Evolutionary conservation across 306 rosid species (phyloP), one percentile per base, ranked within the genome.

Genomic region (Arachis hypogaea): DNA sequence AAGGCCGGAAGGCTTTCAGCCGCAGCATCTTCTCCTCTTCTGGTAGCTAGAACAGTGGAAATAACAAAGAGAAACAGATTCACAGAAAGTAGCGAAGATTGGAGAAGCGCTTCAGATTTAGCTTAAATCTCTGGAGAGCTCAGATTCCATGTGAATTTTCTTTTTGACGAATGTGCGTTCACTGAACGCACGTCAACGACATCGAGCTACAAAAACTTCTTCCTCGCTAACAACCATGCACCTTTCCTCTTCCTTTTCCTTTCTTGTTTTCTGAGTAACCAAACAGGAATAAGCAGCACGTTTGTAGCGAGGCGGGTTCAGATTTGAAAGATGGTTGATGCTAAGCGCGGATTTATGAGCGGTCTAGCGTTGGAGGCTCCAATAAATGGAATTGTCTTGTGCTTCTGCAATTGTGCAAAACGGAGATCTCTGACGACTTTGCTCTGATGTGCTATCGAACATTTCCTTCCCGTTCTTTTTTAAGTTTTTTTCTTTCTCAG

Each of bases 1-100:
- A 81, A 68, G 97, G 99, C 66, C 99, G 88, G 61, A 92, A 90
- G 10, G 96, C 93, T 83, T 89, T 85, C 65, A 94, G 72, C n/a
- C 93, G 90, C 82, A 94, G 67, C 99, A 94, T 94, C 73, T 84
- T 77, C 59, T 51, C 10, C 73, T 14, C 45, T 6, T 76, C 43
- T 12, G 7, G 51, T 61, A 56, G 70, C 60, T 22, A 59, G 66
- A 28, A 10, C 28, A 56, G 59, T 9, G 2, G 9, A 57, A 52
- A 74, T 43, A 11, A 59, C 46, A 58, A 12, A 49, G 56, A 54
- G 44, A 50, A 69, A 78, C 74, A 12, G 69, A 2, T 65, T 70
- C 59, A 50, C 4, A 55, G 14, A 4, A 73, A 49, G 77, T 72
- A n/a, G 77, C 6, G 60, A n/a, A 60, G 66, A 79, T 76, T 71